phyloP scores from a whole-genome alignment of 2,329 filamentous ascomycete genomes.

The Diaporthe ampelina region DNA sequence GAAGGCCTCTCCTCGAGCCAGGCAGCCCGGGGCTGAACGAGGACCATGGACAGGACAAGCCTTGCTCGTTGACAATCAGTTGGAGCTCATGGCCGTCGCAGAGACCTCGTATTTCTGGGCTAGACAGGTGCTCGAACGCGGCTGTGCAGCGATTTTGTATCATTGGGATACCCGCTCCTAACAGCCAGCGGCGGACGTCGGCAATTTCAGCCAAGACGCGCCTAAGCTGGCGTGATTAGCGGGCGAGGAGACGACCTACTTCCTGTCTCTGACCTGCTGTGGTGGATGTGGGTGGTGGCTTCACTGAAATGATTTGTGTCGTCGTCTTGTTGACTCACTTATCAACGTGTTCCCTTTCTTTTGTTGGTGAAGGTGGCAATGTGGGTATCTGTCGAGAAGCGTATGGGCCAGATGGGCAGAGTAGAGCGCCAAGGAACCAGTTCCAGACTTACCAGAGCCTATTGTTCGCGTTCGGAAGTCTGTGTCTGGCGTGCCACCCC shows the following conservation, averaged over 20 bases:
- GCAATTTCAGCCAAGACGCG: conserved; percentile 13
- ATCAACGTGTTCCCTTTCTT: background rate
- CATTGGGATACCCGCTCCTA: conserved; percentile 1
- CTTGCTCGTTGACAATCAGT: background rate
- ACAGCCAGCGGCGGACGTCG: conserved; percentile 17
- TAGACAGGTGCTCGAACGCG: conserved; percentile 30
- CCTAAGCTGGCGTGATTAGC: conserved; percentile 6
- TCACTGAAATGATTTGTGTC: background rate
- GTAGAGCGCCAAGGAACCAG: conserved; percentile 29
- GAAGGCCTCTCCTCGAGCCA: background rate
- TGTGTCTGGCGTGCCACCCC: conserved; percentile 30
- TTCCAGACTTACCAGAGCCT: conserved; percentile 26
- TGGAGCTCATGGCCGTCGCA: background rate
- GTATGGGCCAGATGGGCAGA: background rate
- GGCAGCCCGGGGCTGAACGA: conserved; percentile 1
- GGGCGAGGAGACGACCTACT: background rate
- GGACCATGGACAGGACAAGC: background rate
- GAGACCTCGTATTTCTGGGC: conserved; percentile 25
- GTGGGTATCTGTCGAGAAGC: background rate
- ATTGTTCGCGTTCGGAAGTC: conserved; percentile 19
- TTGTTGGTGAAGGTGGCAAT: background rate
- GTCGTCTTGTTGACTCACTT: background rate
- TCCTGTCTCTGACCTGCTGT: background rate
- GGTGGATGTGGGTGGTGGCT: background rate
- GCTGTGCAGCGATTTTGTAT: conserved; percentile 36